Conservation (phyloP, 305 asterid genomes). For the Fraxinus ornus region DNA sequence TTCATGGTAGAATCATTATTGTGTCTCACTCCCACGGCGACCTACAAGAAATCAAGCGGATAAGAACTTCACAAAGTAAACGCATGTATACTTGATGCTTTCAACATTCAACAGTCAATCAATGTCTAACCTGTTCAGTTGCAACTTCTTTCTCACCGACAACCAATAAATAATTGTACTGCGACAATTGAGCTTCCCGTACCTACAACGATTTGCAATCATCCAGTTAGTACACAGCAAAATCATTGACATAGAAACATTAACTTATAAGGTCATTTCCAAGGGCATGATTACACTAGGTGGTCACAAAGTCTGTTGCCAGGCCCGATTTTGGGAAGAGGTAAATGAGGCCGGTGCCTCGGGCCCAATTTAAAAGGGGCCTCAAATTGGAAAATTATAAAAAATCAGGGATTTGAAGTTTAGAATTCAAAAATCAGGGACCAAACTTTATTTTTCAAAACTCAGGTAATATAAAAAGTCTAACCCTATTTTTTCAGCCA, state of each 20-base stretch:
- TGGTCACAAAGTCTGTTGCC: background rate
- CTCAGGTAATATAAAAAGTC: too few relatives aligned
- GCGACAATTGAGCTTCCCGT: slow-evolving; percentile 83
- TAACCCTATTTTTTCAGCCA: too few relatives aligned
- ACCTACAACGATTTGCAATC: slow-evolving; percentile 47
- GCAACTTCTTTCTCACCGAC: slow-evolving; percentile 69
- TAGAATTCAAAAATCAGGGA: too few relatives aligned
- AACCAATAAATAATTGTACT: slow-evolving; percentile 81
- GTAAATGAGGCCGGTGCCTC: too few relatives aligned
- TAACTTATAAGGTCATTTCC: background rate
- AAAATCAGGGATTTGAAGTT: too few relatives aligned
- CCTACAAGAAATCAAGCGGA: slow-evolving; percentile 32
- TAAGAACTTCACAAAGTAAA: background rate
- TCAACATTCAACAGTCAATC: slow-evolving; percentile 7
- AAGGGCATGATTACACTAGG: background rate
- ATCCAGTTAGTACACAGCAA: slow-evolving; percentile 10
- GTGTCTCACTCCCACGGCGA: slow-evolving; percentile 54
- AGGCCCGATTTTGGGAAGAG: too few relatives aligned
- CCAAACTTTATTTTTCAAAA: too few relatives aligned
- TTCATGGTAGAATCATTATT: slow-evolving; percentile 28
- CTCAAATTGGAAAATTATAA: too few relatives aligned
- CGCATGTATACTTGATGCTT: background rate
- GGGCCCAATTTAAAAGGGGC: too few relatives aligned
- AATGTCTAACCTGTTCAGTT: slow-evolving; percentile 57
- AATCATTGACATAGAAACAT: slow-evolving; percentile 8